Conservation (phyloP, 2,329 filamentous ascomycete species). For the Trichoderma gracile region DNA sequence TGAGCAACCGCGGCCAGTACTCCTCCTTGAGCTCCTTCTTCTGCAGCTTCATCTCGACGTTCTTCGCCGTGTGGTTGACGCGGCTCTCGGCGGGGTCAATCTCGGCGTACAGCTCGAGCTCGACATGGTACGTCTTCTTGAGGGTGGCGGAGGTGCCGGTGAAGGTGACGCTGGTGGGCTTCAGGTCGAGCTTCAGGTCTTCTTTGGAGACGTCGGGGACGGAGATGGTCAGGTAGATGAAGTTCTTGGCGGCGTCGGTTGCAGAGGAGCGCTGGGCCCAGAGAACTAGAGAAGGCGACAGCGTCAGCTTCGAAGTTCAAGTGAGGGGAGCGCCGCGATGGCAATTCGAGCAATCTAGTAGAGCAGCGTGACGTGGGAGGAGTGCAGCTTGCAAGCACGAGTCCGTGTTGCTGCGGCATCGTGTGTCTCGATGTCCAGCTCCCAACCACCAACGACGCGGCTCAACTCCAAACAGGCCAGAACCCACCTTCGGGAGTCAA, state of each 20-base stretch:
- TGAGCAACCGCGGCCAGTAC: slow-evolving; percentile 94
- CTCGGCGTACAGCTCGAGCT: slow-evolving; percentile 85
- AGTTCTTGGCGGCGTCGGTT: slow-evolving; percentile 82
- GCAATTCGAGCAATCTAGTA: neutral
- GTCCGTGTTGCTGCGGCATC: neutral
- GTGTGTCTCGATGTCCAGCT: neutral
- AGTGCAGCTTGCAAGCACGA: neutral
- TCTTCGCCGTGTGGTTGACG: slow-evolving; percentile 83
- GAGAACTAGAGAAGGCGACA: slow-evolving; percentile 62
- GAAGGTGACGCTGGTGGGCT: slow-evolving; percentile 76
- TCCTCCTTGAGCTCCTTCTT: slow-evolving; percentile 96
- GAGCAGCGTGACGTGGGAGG: neutral
- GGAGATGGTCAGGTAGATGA: slow-evolving; percentile 88
- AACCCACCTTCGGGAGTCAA: slow-evolving; percentile 44
- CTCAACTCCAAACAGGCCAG: neutral
- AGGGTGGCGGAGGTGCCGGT: slow-evolving; percentile 79
- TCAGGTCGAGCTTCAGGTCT: slow-evolving; percentile 79
- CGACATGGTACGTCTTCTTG: slow-evolving; percentile 83
- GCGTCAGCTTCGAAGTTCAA: neutral
- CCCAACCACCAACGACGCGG: neutral
- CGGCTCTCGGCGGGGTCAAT: slow-evolving; percentile 85
- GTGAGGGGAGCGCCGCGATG: neutral
- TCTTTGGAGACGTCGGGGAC: slow-evolving; percentile 79
- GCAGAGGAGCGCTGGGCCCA: slow-evolving; percentile 96
- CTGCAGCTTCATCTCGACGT: slow-evolving; percentile 84